A percentile compares a stretch with the other conserved stretches of the same genome.
These are phyloP conservation scores for Monilinia polystroma DNA, from an alignment of 2,329 filamentous ascomycete species.

Conservation along the genomic window DNA sequence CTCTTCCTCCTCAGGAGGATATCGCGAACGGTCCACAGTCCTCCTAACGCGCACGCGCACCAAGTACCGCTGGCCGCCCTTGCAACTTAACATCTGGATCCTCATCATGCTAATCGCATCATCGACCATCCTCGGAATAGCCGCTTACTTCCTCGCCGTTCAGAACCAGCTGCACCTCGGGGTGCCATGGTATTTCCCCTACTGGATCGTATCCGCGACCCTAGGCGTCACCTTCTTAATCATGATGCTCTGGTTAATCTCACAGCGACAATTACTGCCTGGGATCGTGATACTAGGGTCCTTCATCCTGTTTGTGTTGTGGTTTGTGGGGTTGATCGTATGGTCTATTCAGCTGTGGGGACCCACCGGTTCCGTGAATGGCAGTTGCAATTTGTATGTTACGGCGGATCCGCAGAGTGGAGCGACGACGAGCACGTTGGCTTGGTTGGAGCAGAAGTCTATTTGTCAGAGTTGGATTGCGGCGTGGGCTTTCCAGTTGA, in stretches of 20 bases:
- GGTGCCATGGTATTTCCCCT: constrained; percentile 68
- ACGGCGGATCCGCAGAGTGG: constrained; percentile 52
- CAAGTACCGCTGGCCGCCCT: constrained; percentile 65
- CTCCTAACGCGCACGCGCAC: constrained; percentile 32
- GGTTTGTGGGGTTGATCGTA: constrained; percentile 64
- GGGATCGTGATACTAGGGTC: constrained; percentile 65
- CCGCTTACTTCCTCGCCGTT: constrained; percentile 57
- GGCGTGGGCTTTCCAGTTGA: constrained; percentile 61
- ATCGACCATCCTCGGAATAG: constrained; percentile 59
- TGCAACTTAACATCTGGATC: constrained; percentile 67
- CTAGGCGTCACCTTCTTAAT: constrained; percentile 67
- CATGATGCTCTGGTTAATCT: constrained; percentile 62
- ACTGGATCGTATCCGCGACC: constrained; percentile 58
- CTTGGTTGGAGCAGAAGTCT: constrained; percentile 61
- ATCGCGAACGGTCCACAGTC: constrained; percentile 28
- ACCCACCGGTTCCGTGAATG: constrained; percentile 55
- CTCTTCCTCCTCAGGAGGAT: constrained; percentile 34
- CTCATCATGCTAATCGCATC: constrained; percentile 62
- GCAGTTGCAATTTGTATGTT: constrained; percentile 59
- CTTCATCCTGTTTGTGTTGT: constrained; percentile 66
- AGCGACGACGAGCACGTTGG: constrained; percentile 54
- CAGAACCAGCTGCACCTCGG: constrained; percentile 55
- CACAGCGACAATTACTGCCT: constrained; percentile 58
- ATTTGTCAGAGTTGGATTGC: constrained; percentile 67
- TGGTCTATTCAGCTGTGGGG: constrained; percentile 64